phyloP scores from a whole-genome alignment of 1,284 basidiomycete genomes.

The Hemileia vastatrix region DNA sequence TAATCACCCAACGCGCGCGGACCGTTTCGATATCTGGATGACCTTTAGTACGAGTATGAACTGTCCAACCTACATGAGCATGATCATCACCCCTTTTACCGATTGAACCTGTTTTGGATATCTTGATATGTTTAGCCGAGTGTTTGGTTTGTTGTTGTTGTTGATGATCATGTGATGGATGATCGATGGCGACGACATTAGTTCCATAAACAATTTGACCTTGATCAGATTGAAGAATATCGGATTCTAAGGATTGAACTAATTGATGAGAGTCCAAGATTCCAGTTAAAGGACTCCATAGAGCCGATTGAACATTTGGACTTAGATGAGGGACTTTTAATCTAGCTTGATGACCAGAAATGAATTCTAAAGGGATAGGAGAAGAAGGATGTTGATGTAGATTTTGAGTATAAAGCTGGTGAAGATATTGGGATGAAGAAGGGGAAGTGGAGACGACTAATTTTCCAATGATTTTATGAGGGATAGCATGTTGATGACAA shows the following conservation, averaged over 20 bases:
- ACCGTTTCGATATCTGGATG: constrained; percentile 53
- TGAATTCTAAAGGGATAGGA: constrained; percentile 57
- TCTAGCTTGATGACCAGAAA: constrained; percentile 61
- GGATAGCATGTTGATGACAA: constrained; percentile 58
- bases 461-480: constrained; percentile 68
- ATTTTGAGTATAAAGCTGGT: constrained; percentile 9
- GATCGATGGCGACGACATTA: constrained; percentile 76
- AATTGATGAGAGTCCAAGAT: constrained; percentile 73
- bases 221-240: constrained; percentile 60
- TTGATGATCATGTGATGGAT: constrained; percentile 41
- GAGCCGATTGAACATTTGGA: constrained; percentile 57
- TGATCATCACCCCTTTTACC: constrained; percentile 32
- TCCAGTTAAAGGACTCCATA: constrained; percentile 77
- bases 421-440: constrained; percentile 8
- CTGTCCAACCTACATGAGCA: constrained; percentile 49
- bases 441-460: constrained; percentile 38
- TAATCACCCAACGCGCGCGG: constrained; percentile 71
- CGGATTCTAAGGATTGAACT: constrained; percentile 51
- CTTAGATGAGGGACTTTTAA: constrained; percentile 73
- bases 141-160: constrained; percentile 30
- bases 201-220: constrained; percentile 74
- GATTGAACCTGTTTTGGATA: constrained; percentile 6
- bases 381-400: not conserved
- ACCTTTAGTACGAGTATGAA: constrained; percentile 47
- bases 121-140: constrained; percentile 24